Conservation (phyloP, 1,284 basidiomycete genomes). For the Trametes polyzona region DNA sequence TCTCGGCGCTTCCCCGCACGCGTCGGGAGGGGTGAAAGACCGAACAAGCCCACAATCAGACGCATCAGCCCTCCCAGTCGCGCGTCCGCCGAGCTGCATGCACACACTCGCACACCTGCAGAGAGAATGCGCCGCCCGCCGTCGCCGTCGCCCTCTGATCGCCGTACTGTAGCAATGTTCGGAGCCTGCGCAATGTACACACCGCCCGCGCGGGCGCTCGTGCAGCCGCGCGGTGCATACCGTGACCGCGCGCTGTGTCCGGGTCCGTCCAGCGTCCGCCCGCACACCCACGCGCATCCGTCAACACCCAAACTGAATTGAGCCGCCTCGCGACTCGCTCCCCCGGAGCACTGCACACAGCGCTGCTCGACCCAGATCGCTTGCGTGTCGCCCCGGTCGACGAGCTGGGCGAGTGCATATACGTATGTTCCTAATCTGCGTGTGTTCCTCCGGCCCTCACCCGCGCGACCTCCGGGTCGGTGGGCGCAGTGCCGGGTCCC, state of each 20-base stretch:
- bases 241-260: neutral
- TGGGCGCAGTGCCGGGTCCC: neutral
- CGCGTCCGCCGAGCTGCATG: too few species aligned
- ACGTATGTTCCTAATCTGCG: neutral
- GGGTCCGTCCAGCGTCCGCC: neutral
- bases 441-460: neutral
- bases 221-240: neutral
- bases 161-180: neutral
- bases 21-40: slow-evolving; percentile 16
- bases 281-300: neutral
- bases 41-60: slow-evolving; percentile 24
- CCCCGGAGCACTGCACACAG: slow-evolving; percentile 9
- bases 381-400: neutral
- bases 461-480: neutral
- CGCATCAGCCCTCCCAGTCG: too few species aligned
- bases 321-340: neutral
- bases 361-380: slow-evolving; percentile 1
- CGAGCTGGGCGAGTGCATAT: neutral
- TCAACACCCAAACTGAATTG: neutral
- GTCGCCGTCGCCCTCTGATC: neutral
- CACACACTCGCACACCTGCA: too few species aligned
- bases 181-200: neutral
- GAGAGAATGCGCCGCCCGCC: too few species aligned
- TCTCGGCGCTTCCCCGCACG: slow-evolving; percentile 10
- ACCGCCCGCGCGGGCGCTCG: neutral